Evolutionary conservation across 1,284 basidiomycete species (phyloP), one percentile per base, ranked within the genome.

Genomic region (Ceratobasidium sp.): DNA sequence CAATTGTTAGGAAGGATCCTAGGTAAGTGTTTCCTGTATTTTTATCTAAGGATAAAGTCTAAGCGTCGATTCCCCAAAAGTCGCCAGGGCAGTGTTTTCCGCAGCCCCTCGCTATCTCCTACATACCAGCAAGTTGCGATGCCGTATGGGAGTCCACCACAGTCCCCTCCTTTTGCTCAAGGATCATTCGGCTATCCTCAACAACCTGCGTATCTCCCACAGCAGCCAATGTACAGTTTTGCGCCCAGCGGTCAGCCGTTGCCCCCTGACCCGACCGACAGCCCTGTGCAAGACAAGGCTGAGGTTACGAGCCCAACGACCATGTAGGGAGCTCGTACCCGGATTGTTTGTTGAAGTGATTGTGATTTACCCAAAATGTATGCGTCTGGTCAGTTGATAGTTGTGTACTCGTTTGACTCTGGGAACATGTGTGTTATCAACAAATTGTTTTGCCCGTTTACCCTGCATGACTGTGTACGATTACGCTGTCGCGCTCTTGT

Each of bases 101-200:
- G 56, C 16, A 59, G 56, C 56, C 31, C 56, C 34, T 59, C 56
- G 34, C 34, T 59, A 13, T 59, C 56, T 22, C 56, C 56, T 11
- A 39, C 34, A 7, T 59, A 39, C 19, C 56, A 39, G 22, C 5
- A 31, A 19, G 34, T 6, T 6, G 13, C 34, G 34, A 39, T 59
- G 34, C 14, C 56, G 9, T 22, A 19, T 19, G 22, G 22, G 8
- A 34, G 34, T 22, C 27, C 56, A 11, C 34, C 56, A 22, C 56
- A 59, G 34, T 37, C 56, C 16, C 34, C 56, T 8, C 56, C 56
- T 19, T 37, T 39, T 5, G 34, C 34, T 2, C 56, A 59, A 22
- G 29, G 34, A 19, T 59, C 56, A 7, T 59, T 59, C 34, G 56
- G 56, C 8, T 59, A 59, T 59, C 56, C 56, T 59, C 56, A 59